A percentile compares a stretch with the other conserved stretches of the same genome.
phyloP scores from a whole-genome alignment of 805 yeast genomes.

The Metschnikowia matae region DNA sequence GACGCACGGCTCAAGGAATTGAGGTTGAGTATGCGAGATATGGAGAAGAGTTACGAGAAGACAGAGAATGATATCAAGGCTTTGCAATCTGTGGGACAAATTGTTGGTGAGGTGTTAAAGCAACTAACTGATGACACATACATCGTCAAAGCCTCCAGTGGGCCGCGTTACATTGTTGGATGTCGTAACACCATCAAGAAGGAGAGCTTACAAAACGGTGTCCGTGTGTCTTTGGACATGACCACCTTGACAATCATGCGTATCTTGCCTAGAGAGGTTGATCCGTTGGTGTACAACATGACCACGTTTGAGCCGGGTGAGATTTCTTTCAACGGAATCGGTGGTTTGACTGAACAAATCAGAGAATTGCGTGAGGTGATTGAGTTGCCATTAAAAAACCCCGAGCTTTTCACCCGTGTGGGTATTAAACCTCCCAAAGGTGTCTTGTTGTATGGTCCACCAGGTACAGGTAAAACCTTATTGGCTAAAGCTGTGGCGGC shows the following conservation, averaged over 20 bases:
- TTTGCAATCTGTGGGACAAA: constrained; percentile 93
- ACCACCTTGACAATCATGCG: constrained; percentile 98
- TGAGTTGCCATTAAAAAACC: constrained; percentile 94
- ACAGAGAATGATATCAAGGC: constrained; percentile 98
- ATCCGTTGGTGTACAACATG: constrained; percentile 97
- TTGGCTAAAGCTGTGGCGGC: constrained; percentile 98
- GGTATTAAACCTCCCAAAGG: constrained; percentile 99
- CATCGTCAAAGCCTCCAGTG: constrained; percentile 94
- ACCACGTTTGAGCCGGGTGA: constrained; percentile 98
- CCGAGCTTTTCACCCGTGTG: constrained; percentile 90
- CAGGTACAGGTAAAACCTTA: constrained; percentile 96
- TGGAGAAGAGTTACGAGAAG: constrained; percentile 81
- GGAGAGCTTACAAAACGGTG: constrained; percentile 82
- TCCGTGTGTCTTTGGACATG: constrained; percentile 94
- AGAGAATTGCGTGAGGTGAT: constrained; percentile 96
- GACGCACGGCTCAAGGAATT: constrained; percentile 85
- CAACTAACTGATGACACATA: constrained; percentile 92
- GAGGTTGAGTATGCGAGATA: constrained; percentile 74
- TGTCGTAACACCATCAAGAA: constrained; percentile 90
- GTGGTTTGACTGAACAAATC: constrained; percentile 94
- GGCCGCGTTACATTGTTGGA: constrained; percentile 97
- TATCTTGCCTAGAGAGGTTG: constrained; percentile 94
- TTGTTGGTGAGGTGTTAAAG: constrained; percentile 94
- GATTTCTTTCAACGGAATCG: constrained; percentile 88
- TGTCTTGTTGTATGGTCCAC: constrained; percentile 94